A percentile compares a stretch with the other conserved stretches of the same genome.
Evolutionary conservation across 768 basidiomycete species (phyloP).

Genomic region (Hortiboletus campestris): DNA sequence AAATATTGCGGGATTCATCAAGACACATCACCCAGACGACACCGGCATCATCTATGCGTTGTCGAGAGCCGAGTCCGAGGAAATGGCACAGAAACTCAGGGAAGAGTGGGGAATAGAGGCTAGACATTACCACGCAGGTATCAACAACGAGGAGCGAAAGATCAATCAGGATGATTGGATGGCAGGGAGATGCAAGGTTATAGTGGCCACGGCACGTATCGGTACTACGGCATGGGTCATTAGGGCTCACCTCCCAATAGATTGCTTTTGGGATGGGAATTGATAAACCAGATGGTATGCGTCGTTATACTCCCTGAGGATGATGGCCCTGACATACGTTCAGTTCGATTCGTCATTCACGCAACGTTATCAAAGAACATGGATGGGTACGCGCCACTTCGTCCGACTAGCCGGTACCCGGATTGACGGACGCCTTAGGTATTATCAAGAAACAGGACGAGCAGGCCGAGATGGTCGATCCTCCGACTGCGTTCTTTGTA

Average conservation of each 20-base stretch:
- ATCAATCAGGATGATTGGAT: constrained; percentile 73
- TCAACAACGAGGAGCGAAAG: constrained; percentile 62
- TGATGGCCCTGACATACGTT: constrained; percentile 4
- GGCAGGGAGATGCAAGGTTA: constrained; percentile 65
- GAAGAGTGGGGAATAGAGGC: constrained; percentile 59
- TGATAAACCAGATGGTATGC: constrained; percentile 75
- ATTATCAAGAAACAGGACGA: constrained; percentile 96
- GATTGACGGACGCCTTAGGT: constrained; percentile 40
- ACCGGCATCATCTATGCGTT: constrained; percentile 87
- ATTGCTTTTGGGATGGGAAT: constrained; percentile 98
- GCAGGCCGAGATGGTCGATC: constrained; percentile 88
- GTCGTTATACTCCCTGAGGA: not conserved
- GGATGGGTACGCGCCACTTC: constrained; percentile 59
- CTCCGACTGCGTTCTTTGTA: constrained; percentile 87
- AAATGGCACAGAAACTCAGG: constrained; percentile 66
- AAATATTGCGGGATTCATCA: constrained; percentile 71
- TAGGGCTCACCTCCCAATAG: constrained; percentile 37
- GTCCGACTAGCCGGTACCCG: not conserved
- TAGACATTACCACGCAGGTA: constrained; percentile 82
- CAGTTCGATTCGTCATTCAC: constrained; percentile 93
- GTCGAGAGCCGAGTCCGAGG: constrained; percentile 73
- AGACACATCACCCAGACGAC: constrained; percentile 49
- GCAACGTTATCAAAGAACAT: constrained; percentile 77
- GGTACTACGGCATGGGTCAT: not conserved
- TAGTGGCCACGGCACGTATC: constrained; percentile 83